Conservation (phyloP, 768 basidiomycete species). For the Clathrus columnatus region DNA sequence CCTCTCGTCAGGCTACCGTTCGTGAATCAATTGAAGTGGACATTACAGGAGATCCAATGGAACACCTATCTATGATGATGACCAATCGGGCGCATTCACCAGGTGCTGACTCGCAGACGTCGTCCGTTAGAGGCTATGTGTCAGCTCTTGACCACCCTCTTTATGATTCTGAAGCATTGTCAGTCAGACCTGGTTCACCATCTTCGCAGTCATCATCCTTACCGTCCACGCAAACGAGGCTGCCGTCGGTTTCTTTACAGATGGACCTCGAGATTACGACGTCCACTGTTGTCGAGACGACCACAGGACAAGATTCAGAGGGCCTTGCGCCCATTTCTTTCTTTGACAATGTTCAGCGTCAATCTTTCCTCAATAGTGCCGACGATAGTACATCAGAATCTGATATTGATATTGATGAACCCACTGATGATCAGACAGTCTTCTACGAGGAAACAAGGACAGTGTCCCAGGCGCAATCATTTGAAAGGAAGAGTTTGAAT, state of each 20-base stretch:
- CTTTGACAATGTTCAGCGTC: constrained; percentile 9
- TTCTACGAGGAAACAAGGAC: background rate
- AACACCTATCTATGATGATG: constrained; percentile 5
- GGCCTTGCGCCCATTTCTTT: constrained; percentile 1
- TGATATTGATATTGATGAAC: constrained; percentile 4
- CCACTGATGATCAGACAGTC: background rate
- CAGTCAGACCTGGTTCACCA: background rate
- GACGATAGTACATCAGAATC: constrained; percentile 4
- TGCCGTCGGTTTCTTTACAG: background rate
- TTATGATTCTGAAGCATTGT: background rate
- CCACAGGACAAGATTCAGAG: background rate
- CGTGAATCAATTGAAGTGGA: constrained; percentile 4
- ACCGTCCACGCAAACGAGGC: background rate
- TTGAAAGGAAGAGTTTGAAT: constrained; percentile 5
- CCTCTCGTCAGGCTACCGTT: background rate
- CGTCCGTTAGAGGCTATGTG: constrained; percentile 3
- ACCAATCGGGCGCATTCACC: background rate
- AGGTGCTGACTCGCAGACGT: background rate
- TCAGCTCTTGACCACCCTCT: constrained; percentile 4
- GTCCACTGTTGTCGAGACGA: background rate
- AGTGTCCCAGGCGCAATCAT: background rate
- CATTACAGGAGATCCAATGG: constrained; percentile 8
- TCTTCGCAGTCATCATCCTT: background rate
- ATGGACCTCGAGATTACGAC: background rate
- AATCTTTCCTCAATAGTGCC: constrained; percentile 1